A percentile compares a stretch with the other conserved stretches of the same genome.
Evolutionary conservation across 495 filamentous ascomycete genomes (phyloP).

Genomic region (Hyaloscypha variabilis): DNA sequence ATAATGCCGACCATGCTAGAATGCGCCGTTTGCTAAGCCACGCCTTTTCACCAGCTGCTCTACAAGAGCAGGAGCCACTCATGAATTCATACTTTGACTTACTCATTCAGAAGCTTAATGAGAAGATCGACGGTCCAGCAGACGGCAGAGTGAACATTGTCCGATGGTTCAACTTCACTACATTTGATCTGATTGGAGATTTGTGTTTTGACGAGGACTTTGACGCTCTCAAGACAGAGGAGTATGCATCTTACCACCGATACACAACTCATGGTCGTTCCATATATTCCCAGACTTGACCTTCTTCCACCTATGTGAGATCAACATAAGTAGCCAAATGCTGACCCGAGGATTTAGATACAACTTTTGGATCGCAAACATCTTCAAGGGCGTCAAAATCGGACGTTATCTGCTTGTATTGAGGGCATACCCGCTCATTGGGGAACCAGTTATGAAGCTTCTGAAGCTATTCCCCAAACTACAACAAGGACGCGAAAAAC

Average conservation of each 20-base stretch:
- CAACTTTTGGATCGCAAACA: too few species aligned
- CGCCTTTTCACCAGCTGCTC: conserved; percentile 52
- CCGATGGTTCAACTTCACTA: conserved; percentile 39
- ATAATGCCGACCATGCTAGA: conserved; percentile 47
- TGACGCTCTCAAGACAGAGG: too few species aligned
- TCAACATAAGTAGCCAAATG: too few species aligned
- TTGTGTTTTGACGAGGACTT: conserved; percentile 51
- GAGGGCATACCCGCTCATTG: too few species aligned
- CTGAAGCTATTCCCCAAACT: not conserved
- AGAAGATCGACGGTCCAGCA: conserved; percentile 17
- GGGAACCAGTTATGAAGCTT: too few species aligned
- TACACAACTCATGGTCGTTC: too few species aligned
- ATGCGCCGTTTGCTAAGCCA: conserved; percentile 48
- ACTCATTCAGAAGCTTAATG: conserved; percentile 18
- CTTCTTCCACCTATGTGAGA: too few species aligned
- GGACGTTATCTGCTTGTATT: too few species aligned
- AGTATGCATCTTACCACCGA: too few species aligned
- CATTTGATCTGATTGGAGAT: conserved; percentile 61
- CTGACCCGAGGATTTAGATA: too few species aligned
- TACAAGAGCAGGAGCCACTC: conserved; percentile 50
- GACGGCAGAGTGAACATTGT: not conserved
- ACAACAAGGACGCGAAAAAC: conserved; percentile 2
- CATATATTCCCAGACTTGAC: too few species aligned
- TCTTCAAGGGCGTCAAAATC: too few species aligned
- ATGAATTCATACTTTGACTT: conserved; percentile 30